phyloP scores from a whole-genome alignment of 345 rosid genomes.

The Rhizophora apiculata region DNA sequence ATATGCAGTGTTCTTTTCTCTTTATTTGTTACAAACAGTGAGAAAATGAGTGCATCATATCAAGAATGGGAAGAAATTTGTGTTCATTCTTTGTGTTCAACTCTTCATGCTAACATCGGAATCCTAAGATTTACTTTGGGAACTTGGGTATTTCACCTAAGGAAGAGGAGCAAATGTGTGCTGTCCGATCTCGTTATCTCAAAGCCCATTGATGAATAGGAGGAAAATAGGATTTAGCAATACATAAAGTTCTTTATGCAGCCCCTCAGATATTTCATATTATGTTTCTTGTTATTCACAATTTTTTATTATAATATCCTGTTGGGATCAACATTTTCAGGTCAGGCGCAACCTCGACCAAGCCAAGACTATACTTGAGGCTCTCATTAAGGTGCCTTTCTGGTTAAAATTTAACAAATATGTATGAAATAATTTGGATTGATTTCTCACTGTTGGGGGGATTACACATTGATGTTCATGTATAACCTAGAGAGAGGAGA shows the following conservation, averaged over 20 bases:
- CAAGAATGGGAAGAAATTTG: too few species aligned
- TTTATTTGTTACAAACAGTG: too few species aligned
- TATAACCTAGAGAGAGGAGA: constrained; percentile 80
- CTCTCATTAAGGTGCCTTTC: constrained; percentile 74
- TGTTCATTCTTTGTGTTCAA: too few species aligned
- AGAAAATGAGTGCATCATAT: too few species aligned
- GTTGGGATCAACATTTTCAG: constrained; percentile 30
- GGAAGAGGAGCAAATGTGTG: too few species aligned
- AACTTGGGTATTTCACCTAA: too few species aligned
- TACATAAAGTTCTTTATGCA: neutral
- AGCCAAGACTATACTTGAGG: constrained; percentile 83
- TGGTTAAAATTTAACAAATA: constrained; percentile 3
- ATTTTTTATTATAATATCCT: neutral
- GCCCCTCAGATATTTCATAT: neutral
- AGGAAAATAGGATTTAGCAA: too few species aligned
- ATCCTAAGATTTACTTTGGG: too few species aligned
- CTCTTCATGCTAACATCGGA: too few species aligned
- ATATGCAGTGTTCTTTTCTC: too few species aligned
- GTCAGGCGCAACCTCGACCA: constrained; percentile 97
- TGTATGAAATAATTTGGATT: neutral
- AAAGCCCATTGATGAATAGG: too few species aligned
- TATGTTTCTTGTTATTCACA: neutral
- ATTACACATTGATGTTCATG: constrained; percentile 14
- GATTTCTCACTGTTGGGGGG: neutral
- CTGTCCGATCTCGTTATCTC: too few species aligned